Percentiles rank a stretch among this genome's conserved stretches.
These are phyloP conservation scores for Rhizopus arrhizus DNA, from an alignment of 371 early-diverging fungal species.

Conservation along the genomic window DNA sequence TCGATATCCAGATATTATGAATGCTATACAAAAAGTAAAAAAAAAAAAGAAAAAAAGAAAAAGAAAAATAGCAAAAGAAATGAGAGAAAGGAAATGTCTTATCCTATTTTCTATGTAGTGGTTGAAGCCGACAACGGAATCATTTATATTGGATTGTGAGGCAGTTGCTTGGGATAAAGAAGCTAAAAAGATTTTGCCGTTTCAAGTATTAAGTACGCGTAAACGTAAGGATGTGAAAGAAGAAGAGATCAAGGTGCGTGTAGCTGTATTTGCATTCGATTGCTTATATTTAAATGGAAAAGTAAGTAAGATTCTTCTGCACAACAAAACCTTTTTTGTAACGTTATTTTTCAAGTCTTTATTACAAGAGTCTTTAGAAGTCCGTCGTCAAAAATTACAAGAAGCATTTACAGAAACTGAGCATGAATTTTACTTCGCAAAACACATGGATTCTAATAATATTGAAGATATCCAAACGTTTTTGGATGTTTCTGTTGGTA, in stretches of 20 bases:
- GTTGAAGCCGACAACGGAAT: constrained; percentile 61
- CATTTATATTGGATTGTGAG: constrained; percentile 99
- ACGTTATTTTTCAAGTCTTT: constrained; percentile 59
- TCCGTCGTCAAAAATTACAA: constrained; percentile 79
- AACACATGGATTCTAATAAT: constrained; percentile 74
- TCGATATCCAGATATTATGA: constrained; percentile 95
- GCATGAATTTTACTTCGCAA: constrained; percentile 93
- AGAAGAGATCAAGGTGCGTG: constrained; percentile 90
- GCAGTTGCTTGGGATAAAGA: constrained; percentile 98
- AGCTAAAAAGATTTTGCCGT: constrained; percentile 90
- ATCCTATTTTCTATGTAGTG: constrained; percentile 41
- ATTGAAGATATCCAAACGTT: constrained; percentile 96
- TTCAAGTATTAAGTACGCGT: constrained; percentile 98
- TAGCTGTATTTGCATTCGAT: constrained; percentile 99
- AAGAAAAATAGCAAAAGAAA: constrained; percentile 1
- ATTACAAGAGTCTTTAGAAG: constrained; percentile 74
- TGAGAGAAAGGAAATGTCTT: neutral
- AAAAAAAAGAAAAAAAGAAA: constrained; percentile 30
- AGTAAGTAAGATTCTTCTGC: constrained; percentile 36
- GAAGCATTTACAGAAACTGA: constrained; percentile 79
- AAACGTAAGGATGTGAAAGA: constrained; percentile 95
- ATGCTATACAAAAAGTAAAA: constrained; percentile 63
- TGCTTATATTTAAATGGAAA: constrained; percentile 93
- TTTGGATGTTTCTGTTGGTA: constrained; percentile 86
- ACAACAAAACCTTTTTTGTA: constrained; percentile 1